phyloP scores from a whole-genome alignment of 805 yeast genomes.

The Candida morakotiae region DNA sequence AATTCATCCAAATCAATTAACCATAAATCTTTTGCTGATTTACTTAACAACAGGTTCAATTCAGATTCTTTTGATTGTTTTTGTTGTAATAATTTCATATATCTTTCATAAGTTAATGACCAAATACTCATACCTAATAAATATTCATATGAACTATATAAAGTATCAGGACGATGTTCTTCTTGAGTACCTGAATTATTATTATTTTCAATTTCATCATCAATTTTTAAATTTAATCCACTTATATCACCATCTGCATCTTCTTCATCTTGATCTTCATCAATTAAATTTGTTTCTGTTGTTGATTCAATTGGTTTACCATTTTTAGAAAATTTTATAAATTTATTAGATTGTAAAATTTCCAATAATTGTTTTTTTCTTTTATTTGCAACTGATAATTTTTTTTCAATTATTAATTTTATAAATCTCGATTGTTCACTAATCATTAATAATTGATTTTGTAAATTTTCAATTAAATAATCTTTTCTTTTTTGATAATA shows the following conservation, averaged over 20 bases:
- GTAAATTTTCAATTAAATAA: slow-evolving; percentile 59
- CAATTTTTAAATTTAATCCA: slow-evolving; percentile 7
- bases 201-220: slow-evolving; percentile 4
- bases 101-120: slow-evolving; percentile 88
- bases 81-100: slow-evolving; percentile 72
- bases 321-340: slow-evolving; percentile 71
- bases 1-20: slow-evolving; percentile 75
- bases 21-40: slow-evolving; percentile 89
- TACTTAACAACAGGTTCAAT: slow-evolving; percentile 57
- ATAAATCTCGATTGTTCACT: slow-evolving; percentile 86
- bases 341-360: slow-evolving; percentile 59
- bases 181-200: slow-evolving; percentile 17
- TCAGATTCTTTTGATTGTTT: slow-evolving; percentile 69
- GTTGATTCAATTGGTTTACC: slow-evolving; percentile 55
- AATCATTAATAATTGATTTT: slow-evolving; percentile 70
- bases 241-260: slow-evolving; percentile 30
- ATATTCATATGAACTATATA: slow-evolving; percentile 74
- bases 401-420: slow-evolving; percentile 78
- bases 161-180: slow-evolving; percentile 48
- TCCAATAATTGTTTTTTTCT: slow-evolving; percentile 60
- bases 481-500: slow-evolving; percentile 91
- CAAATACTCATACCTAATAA: slow-evolving; percentile 89
- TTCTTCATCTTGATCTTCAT: slow-evolving; percentile 36
- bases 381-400: slow-evolving; percentile 69
- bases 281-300: slow-evolving; percentile 16